Conservation (phyloP, 805 yeast genomes). For the Hyphopichia homilentoma region DNA sequence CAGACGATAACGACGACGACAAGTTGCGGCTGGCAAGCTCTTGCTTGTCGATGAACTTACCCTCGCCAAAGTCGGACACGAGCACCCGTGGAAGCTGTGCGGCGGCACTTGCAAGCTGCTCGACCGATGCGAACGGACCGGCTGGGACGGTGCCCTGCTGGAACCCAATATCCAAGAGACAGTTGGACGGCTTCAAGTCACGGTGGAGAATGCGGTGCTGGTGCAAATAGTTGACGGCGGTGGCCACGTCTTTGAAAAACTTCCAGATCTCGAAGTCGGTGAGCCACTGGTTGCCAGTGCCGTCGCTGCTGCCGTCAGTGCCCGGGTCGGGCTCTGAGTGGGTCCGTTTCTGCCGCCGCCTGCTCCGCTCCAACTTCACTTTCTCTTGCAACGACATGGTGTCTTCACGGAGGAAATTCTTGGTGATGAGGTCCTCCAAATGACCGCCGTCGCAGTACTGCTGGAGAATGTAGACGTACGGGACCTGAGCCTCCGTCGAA, state of each 20-base stretch:
- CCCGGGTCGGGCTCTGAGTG: background rate
- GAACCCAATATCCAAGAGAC: constrained; percentile 51
- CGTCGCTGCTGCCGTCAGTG: constrained; percentile 12
- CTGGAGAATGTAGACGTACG: constrained; percentile 76
- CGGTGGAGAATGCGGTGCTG: constrained; percentile 76
- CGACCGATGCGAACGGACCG: background rate
- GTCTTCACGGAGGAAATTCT: constrained; percentile 19
- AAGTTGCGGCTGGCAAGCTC: constrained; percentile 8
- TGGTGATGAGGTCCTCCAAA: constrained; percentile 56
- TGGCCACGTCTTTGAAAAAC: constrained; percentile 62
- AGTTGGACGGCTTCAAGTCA: constrained; percentile 86
- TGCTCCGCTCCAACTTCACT: constrained; percentile 22
- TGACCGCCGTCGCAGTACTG: constrained; percentile 91
- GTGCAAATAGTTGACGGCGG: constrained; percentile 73
- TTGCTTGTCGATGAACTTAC: constrained; percentile 64
- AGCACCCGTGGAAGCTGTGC: constrained; percentile 58
- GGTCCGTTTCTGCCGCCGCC: constrained; percentile 12
- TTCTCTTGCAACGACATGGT: constrained; percentile 22
- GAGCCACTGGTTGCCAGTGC: constrained; percentile 30
- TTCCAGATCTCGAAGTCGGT: constrained; percentile 60
- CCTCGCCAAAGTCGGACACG: constrained; percentile 89
- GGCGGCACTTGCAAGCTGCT: constrained; percentile 12
- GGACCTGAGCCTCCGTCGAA: no score
- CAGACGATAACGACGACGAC: constrained; percentile 9
- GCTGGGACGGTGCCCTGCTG: constrained; percentile 20